A percentile compares a stretch with the other conserved stretches of the same genome.
Evolutionary conservation across 495 filamentous ascomycete genomes (phyloP).

Genomic region (Copromyces sp.): DNA sequence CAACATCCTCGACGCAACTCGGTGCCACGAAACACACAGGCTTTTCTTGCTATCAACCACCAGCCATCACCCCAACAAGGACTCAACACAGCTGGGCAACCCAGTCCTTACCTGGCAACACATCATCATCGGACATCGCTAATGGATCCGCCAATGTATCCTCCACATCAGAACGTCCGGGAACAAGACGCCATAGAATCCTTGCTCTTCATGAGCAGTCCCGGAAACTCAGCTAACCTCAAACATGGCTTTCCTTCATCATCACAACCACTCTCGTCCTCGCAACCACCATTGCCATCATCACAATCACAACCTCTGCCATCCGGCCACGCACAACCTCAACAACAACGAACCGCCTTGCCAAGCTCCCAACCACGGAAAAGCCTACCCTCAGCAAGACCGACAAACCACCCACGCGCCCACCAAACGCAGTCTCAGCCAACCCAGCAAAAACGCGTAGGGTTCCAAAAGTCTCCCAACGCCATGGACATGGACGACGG

Average conservation of each 20-base stretch:
- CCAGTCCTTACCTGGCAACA: slow-evolving; percentile 25
- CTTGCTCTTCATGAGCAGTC: slow-evolving; percentile 78
- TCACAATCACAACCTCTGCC: slow-evolving; percentile 17
- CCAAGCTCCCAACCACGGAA: slow-evolving; percentile 34
- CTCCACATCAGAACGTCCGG: slow-evolving; percentile 42
- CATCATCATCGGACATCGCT: slow-evolving; percentile 42
- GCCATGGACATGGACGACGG: slow-evolving; percentile 36
- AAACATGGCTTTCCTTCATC: slow-evolving; percentile 38
- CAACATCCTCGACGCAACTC: slow-evolving; percentile 28
- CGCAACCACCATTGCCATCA: slow-evolving; percentile 30
- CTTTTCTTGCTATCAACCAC: slow-evolving; percentile 29
- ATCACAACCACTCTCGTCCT: slow-evolving; percentile 22
- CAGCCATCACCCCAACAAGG: slow-evolving; percentile 24
- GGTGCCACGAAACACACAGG: slow-evolving; percentile 24
- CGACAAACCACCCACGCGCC: slow-evolving; percentile 23
- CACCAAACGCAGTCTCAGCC: slow-evolving; percentile 14
- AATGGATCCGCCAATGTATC: slow-evolving; percentile 49
- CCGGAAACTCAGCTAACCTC: slow-evolving; percentile 57
- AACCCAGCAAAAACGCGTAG: slow-evolving; percentile 29
- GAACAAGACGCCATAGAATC: slow-evolving; percentile 86
- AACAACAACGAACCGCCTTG: slow-evolving; percentile 29
- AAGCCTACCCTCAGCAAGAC: slow-evolving; percentile 34
- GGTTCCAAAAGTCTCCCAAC: slow-evolving; percentile 35
- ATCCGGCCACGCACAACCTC: slow-evolving; percentile 22
- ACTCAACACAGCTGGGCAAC: slow-evolving; percentile 29